Percentiles rank a stretch among this genome's conserved stretches.
phyloP scores from a whole-genome alignment of 352 stramenopile genomes.

The Pythium aquatile region DNA sequence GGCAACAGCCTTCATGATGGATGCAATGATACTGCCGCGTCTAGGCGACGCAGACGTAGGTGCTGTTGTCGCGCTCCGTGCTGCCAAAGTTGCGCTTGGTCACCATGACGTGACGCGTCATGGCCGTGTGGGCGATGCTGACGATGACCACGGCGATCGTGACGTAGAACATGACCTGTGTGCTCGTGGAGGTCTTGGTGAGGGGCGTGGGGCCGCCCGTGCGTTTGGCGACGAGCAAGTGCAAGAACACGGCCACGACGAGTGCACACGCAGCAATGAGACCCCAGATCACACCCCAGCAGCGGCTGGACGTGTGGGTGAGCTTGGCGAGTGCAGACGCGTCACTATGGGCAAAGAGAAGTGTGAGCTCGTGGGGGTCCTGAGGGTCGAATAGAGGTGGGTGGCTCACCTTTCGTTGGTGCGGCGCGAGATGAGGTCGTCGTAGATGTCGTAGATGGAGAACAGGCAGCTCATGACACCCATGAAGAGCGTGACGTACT shows the following conservation, averaged over 20 bases:
- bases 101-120: conserved; percentile 57
- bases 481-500: conserved; percentile 85
- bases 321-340: conserved; percentile 86
- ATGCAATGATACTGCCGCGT: background rate
- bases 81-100: conserved; percentile 20
- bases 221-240: conserved; percentile 67
- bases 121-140: conserved; percentile 56
- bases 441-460: conserved; percentile 89
- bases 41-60: conserved; percentile 18
- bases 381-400: background rate
- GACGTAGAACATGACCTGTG: conserved; percentile 51
- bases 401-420: conserved; percentile 66
- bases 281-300: conserved; percentile 87
- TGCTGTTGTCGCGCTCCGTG: conserved; percentile 12
- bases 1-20: too few relatives aligned
- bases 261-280: conserved; percentile 71
- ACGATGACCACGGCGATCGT: conserved; percentile 44
- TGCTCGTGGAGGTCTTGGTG: conserved; percentile 47
- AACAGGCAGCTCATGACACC: conserved; percentile 90
- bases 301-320: conserved; percentile 86
- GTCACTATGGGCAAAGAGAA: conserved; percentile 35
- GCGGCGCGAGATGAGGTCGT: conserved; percentile 85
- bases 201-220: conserved; percentile 38
- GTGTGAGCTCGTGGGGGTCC: background rate
- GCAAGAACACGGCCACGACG: conserved; percentile 75